These are phyloP conservation scores for Kuraishia molischiana DNA, from an alignment of 805 yeast genomes.

Conservation along the genomic window DNA sequence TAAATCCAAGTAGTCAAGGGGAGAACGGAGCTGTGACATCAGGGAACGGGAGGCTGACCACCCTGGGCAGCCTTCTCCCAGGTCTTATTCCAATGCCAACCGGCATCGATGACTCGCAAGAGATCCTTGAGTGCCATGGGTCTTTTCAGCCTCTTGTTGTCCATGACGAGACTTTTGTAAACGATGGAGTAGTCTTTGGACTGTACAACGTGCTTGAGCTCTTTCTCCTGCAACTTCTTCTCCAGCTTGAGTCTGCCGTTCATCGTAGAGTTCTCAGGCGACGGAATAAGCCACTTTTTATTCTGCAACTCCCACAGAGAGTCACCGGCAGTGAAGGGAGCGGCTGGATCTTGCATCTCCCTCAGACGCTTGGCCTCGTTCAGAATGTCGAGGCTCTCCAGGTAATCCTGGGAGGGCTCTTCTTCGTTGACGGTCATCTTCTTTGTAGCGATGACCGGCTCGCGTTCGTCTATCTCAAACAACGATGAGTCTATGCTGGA, in stretches of 20 bases:
- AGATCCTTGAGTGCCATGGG: constrained; percentile 72
- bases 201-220: constrained; percentile 21
- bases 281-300: constrained; percentile 50
- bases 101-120: constrained; percentile 62
- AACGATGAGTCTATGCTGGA: constrained; percentile 9
- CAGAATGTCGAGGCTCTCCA: constrained; percentile 11
- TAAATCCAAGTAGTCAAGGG: too few relatives aligned
- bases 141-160: constrained; percentile 53
- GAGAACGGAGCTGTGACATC: too few relatives aligned
- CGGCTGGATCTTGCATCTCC: constrained; percentile 5
- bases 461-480: constrained; percentile 3
- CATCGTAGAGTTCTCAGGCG: constrained; percentile 13
- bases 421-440: constrained; percentile 6
- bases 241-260: constrained; percentile 15
- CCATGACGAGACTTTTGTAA: constrained; percentile 61
- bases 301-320: constrained; percentile 57
- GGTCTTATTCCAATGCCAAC: constrained; percentile 73
- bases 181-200: constrained; percentile 47
- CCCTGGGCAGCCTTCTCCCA: constrained; percentile 37
- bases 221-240: constrained; percentile 13
- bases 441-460: constrained; percentile 13
- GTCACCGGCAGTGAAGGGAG: constrained; percentile 2
- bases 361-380: constrained; percentile 23
- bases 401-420: constrained; percentile 2
- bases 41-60: too few relatives aligned